Evolutionary conservation across 257 asterid species (phyloP), one percentile per base, ranked within the genome.

Genomic region (Solanum sitiens): DNA sequence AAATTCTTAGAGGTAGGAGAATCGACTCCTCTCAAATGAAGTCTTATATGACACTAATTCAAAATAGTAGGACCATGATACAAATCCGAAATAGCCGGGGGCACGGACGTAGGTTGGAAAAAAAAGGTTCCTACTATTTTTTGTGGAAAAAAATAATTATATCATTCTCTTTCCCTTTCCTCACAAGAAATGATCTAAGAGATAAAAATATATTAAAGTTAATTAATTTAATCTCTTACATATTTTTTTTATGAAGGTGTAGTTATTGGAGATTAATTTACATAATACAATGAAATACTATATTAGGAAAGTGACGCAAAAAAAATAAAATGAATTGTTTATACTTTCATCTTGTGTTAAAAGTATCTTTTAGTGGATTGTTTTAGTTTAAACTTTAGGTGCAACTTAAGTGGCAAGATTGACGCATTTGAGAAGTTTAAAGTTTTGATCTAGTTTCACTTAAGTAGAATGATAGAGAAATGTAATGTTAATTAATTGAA

Each of bases 1-100:
- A 56, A 1, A 2, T 2, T 2, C 1, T 18, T 18, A 4, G 0
- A 15, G 1, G 4, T 40, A 8, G 0, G 1, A 0, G 1, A 40
- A 40, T 3, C 1, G 11, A 2, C 3, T 56, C n/a, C n/a, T 56
- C 4, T 0, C 4, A 7, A 56, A 18, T 56, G 1, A 2, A 4
- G 23, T 53, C 63, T 53, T 53, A 53, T 23, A 53, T 16, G 63
- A 2, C 23, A 6, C 3, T 4, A 2, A 56, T 56, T 18, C n/a
- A 18, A 56, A 56, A 18, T 18, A 56, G 11, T 1, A 10, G 2
- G 10, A 3, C 2, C 63, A 53, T 16, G 23, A 1, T 50, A 8
- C 1, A 0, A 56, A 18, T 56, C 1, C n/a, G n/a, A 56, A 7
- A 7, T 23, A 56, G 8, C 9, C 8, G 1, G 6, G 6, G 8